These are phyloP conservation scores for Boletus holoroseus DNA, from an alignment of 1,284 basidiomycete species.

Conservation along the genomic window DNA sequence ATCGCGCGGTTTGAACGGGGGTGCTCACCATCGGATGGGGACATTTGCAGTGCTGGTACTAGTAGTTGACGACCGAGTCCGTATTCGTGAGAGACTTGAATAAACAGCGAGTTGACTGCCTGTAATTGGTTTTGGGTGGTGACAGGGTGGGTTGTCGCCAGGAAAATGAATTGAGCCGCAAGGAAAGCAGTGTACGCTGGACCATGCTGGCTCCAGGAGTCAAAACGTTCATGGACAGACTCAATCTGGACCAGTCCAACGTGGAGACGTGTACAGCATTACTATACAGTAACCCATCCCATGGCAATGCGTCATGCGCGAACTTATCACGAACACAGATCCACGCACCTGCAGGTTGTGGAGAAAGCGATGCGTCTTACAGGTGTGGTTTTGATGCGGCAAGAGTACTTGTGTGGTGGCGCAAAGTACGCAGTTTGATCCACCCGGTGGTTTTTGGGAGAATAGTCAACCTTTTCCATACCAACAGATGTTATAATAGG, in stretches of 20 bases:
- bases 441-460: neutral
- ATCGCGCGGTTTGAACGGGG: neutral
- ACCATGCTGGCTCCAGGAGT: conserved; percentile 4
- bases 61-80: neutral
- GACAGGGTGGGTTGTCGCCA: conserved; percentile 5
- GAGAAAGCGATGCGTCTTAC: neutral
- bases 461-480: neutral
- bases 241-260: conserved; percentile 14
- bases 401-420: neutral
- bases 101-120: neutral
- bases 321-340: conserved; percentile 11
- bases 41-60: conserved; percentile 10
- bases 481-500: neutral
- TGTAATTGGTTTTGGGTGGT: neutral
- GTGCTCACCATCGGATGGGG: conserved; percentile 19
- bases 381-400: conserved; percentile 1
- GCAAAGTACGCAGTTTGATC: neutral
- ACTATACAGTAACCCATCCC: neutral
- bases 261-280: conserved; percentile 19
- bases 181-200: conserved; percentile 8
- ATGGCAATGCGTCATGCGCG: conserved; percentile 14
- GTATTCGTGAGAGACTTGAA: conserved; percentile 10
- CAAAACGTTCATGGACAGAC: conserved; percentile 2
- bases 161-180: conserved; percentile 4
- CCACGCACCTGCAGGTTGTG: conserved; percentile 8